A percentile compares a stretch with the other conserved stretches of the same genome.
phyloP scores from a whole-genome alignment of 305 asterid species.

The Ajuga reptans region DNA sequence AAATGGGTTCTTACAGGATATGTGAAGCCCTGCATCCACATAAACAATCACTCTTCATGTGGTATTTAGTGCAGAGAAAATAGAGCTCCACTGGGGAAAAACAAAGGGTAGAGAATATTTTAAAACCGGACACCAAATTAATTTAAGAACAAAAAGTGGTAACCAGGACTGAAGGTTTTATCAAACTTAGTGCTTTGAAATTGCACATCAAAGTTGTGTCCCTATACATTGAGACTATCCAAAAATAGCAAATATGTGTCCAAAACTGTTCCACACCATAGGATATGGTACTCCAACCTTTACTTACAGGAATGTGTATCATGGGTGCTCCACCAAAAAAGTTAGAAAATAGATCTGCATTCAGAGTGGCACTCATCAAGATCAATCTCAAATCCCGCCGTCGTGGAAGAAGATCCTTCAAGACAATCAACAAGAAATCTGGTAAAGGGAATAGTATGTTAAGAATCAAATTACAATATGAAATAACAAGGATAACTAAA shows the following conservation, averaged over 20 bases:
- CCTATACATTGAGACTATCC: constrained; percentile 9
- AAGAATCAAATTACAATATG: constrained; percentile 25
- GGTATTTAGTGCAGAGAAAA: constrained; percentile 17
- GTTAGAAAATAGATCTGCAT: constrained; percentile 84
- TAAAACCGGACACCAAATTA: constrained; percentile 1
- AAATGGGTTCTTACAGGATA: constrained; percentile 86
- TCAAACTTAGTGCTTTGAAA: neutral
- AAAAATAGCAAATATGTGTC: constrained; percentile 10
- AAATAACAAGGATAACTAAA: constrained; percentile 15
- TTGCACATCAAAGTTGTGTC: neutral
- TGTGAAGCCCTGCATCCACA: constrained; percentile 77
- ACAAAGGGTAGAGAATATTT: neutral
- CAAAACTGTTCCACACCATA: constrained; percentile 15
- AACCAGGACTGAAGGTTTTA: neutral
- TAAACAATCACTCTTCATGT: constrained; percentile 14
- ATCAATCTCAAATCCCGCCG: constrained; percentile 88
- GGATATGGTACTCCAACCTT: constrained; percentile 12
- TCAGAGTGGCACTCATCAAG: constrained; percentile 97
- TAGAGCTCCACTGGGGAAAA: neutral
- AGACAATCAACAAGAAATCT: constrained; percentile 92
- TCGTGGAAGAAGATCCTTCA: constrained; percentile 94
- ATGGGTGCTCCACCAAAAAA: constrained; percentile 83
- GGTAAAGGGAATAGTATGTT: constrained; percentile 36
- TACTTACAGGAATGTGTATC: constrained; percentile 90
- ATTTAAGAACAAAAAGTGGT: neutral